Conservation (phyloP, 2,329 filamentous ascomycete genomes). For the Cladosporium sp. region DNA sequence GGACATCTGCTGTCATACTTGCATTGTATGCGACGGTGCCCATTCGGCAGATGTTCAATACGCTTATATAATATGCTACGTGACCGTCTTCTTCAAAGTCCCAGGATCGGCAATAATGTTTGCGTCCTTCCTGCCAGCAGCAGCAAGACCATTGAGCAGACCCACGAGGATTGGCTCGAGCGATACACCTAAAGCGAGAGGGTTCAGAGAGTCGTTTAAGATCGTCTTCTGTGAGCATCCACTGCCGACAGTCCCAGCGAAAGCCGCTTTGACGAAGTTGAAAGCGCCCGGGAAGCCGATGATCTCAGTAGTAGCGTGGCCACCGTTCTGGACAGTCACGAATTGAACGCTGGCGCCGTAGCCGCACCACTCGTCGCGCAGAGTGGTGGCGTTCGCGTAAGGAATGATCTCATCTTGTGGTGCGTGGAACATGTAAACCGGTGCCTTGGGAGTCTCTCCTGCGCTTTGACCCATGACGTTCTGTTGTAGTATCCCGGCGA, state of each 20-base stretch:
- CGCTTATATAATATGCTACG: not conserved
- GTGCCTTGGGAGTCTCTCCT: constrained; percentile 32
- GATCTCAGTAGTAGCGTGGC: constrained; percentile 34
- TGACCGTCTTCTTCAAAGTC: constrained; percentile 10
- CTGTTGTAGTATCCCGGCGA: constrained; percentile 26
- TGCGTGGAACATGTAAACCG: constrained; percentile 36
- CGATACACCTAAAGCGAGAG: constrained; percentile 29
- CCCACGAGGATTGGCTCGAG: constrained; percentile 33
- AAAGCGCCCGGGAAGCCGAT: constrained; percentile 30
- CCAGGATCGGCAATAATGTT: constrained; percentile 24
- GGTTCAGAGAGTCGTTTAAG: constrained; percentile 27
- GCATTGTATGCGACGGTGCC: too few relatives aligned
- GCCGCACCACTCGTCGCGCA: constrained; percentile 33
- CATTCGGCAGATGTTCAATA: too few relatives aligned
- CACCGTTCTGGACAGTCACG: constrained; percentile 31
- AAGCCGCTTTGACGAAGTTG: constrained; percentile 32
- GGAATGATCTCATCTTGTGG: constrained; percentile 34
- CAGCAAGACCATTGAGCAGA: constrained; percentile 29
- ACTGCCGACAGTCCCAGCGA: constrained; percentile 27
- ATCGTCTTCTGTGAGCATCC: constrained; percentile 28
- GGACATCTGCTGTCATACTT: too few relatives aligned
- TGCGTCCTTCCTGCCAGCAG: constrained; percentile 27
- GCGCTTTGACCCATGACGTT: constrained; percentile 31
- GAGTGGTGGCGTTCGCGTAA: constrained; percentile 32
- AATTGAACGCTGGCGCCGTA: constrained; percentile 33